These are phyloP conservation scores for Syzygium grande DNA, from an alignment of 345 rosid species.

Conservation along the genomic window DNA sequence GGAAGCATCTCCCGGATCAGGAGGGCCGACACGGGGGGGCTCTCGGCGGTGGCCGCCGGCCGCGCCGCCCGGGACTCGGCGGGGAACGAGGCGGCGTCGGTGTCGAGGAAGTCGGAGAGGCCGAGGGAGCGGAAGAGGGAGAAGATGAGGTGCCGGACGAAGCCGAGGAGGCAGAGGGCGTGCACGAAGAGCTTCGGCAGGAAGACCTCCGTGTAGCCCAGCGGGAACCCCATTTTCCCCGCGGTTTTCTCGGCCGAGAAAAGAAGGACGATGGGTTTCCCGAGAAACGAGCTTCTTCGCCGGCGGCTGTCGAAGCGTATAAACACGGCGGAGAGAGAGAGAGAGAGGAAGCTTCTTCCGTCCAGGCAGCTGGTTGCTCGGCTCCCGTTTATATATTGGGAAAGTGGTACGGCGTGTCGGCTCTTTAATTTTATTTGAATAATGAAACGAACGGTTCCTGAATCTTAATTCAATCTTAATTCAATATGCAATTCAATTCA, in stretches of 20 bases:
- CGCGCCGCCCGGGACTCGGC: not conserved
- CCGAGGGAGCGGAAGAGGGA: conserved; percentile 50
- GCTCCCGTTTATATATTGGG: not conserved
- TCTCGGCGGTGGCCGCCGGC: conserved; percentile 20
- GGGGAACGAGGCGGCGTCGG: conserved; percentile 41
- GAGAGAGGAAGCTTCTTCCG: not conserved
- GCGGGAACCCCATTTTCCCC: conserved; percentile 71
- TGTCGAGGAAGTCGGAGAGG: conserved; percentile 70
- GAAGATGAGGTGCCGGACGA: conserved; percentile 42
- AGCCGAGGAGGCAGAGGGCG: conserved; percentile 51
- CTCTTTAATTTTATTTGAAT: not conserved
- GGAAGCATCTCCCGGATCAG: conserved; percentile 76
- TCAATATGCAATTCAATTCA: too few species aligned
- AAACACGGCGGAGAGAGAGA: not conserved
- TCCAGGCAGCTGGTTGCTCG: not conserved
- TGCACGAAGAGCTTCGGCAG: conserved; percentile 66
- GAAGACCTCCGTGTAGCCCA: conserved; percentile 67
- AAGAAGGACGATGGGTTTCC: not conserved
- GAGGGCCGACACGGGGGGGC: conserved; percentile 46
- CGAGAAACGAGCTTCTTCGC: not conserved
- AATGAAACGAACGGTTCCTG: too few species aligned
- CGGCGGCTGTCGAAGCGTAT: not conserved
- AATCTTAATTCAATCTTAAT: too few species aligned
- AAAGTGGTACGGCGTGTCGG: not conserved
- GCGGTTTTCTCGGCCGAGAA: not conserved